Conservation (phyloP, 225 moss, liverwort and hornwort genomes). For the Anthoceros angustus region DNA sequence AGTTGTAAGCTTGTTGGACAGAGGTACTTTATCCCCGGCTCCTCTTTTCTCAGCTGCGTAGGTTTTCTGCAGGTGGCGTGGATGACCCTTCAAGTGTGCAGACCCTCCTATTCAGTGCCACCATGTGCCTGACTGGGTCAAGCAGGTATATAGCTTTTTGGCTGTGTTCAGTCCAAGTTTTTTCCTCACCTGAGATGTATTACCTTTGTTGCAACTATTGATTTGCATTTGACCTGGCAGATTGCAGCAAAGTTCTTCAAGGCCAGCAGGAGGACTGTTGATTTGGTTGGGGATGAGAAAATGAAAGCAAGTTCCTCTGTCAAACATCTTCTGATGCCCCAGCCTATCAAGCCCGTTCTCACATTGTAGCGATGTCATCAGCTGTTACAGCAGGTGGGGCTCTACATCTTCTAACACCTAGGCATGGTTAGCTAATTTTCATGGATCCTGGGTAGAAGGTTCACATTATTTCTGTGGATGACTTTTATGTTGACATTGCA, state of each 20-base stretch:
- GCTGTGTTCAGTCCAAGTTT: background rate
- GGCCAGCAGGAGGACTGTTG: conserved; percentile 51
- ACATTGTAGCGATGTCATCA: conserved; percentile 88
- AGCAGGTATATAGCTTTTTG: conserved; percentile 18
- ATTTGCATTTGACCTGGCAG: conserved; percentile 8
- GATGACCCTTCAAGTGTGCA: conserved; percentile 59
- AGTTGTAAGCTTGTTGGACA: background rate
- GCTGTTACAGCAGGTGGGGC: conserved; percentile 47
- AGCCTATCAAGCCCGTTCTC: conserved; percentile 50
- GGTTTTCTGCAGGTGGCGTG: conserved; percentile 39
- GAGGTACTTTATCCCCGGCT: background rate
- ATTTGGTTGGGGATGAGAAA: conserved; percentile 81
- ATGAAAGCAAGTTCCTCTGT: conserved; percentile 95
- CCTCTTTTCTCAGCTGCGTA: background rate
- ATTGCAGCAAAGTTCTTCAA: conserved; percentile 74
- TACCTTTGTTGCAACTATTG: background rate
- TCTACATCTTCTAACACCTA: background rate
- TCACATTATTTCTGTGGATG: too few species aligned
- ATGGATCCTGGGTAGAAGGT: background rate
- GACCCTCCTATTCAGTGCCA: conserved; percentile 85
- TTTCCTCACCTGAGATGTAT: background rate
- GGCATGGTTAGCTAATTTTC: background rate
- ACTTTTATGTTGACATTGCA: conserved; percentile 7
- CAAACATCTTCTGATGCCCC: conserved; percentile 62
- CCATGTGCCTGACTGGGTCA: conserved; percentile 87